Evolutionary conservation across 306 rosid species (phyloP).

Genomic region (Gillenia trifoliata): DNA sequence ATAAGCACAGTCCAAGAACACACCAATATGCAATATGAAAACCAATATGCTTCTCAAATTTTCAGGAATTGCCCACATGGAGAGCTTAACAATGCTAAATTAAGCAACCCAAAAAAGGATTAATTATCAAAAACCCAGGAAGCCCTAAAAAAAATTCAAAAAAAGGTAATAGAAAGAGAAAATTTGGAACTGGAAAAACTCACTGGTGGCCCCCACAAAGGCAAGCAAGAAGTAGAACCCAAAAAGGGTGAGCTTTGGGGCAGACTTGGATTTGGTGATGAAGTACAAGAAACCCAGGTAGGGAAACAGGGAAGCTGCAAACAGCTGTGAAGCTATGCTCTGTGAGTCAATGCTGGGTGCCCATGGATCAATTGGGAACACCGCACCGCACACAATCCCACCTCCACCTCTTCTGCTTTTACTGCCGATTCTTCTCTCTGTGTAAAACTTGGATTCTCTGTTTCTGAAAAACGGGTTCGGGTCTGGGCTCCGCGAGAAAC

Average conservation of each 20-base stretch:
- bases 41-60: not conserved
- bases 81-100: not conserved
- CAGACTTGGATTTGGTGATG: conserved; percentile 79
- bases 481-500: conserved; percentile 1
- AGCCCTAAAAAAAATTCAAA: not conserved
- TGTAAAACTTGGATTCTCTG: conserved; percentile 7
- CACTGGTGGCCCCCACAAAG: conserved; percentile 90
- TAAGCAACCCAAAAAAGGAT: not conserved
- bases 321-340: conserved; percentile 85
- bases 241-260: conserved; percentile 87
- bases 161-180: not conserved
- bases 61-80: not conserved
- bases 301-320: conserved; percentile 78
- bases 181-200: conserved; percentile 30
- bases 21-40: not conserved
- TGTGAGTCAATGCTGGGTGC: conserved; percentile 75
- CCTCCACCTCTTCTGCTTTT: conserved; percentile 20
- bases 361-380: conserved; percentile 86
- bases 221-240: conserved; percentile 90
- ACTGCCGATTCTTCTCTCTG: conserved; percentile 5
- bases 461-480: conserved; percentile 11
- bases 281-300: conserved; percentile 86
- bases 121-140: not conserved
- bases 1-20: not conserved
- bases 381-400: conserved; percentile 38